phyloP scores from a whole-genome alignment of 2,329 filamentous ascomycete genomes.

The Scorias spongiosa region DNA sequence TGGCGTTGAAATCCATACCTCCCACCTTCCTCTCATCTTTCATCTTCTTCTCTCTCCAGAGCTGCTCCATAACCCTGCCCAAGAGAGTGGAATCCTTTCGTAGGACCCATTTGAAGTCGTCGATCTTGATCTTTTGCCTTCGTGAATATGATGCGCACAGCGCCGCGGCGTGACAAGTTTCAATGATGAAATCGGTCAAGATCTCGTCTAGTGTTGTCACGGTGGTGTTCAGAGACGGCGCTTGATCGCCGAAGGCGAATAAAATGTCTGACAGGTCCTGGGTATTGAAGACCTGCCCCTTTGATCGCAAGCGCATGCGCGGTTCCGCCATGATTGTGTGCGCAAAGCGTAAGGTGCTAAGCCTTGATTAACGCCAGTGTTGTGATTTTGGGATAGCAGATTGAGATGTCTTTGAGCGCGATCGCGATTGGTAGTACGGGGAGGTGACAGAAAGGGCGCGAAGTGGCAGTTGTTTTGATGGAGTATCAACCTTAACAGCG shows the following conservation, averaged over 20 bases:
- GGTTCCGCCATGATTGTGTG: conserved; percentile 29
- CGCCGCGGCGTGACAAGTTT: conserved; percentile 79
- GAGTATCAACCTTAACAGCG: too few species aligned
- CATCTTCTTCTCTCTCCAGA: conserved; percentile 76
- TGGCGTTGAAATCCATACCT: conserved; percentile 30
- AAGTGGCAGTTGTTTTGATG: too few species aligned
- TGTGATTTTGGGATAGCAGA: too few species aligned
- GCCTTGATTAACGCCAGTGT: too few species aligned
- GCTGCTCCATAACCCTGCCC: conserved; percentile 75
- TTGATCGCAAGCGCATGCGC: conserved; percentile 30
- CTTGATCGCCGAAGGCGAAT: conserved; percentile 65
- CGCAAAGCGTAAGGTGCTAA: too few species aligned
- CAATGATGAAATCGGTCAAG: conserved; percentile 90
- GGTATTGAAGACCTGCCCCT: conserved; percentile 31
- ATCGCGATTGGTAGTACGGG: too few species aligned
- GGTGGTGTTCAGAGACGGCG: conserved; percentile 65
- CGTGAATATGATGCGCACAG: conserved; percentile 72
- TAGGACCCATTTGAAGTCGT: conserved; percentile 92
- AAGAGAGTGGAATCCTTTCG: conserved; percentile 72
- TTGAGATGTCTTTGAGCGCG: too few species aligned
- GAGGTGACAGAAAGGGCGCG: too few species aligned
- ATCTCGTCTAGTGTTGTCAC: conserved; percentile 85
- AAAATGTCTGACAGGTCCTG: conserved; percentile 43
- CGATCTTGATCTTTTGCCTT: conserved; percentile 92
- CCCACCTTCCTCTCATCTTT: conserved; percentile 69